phyloP scores from a whole-genome alignment of 371 early-diverging fungal species.

The Phascolomyces articulosus region DNA sequence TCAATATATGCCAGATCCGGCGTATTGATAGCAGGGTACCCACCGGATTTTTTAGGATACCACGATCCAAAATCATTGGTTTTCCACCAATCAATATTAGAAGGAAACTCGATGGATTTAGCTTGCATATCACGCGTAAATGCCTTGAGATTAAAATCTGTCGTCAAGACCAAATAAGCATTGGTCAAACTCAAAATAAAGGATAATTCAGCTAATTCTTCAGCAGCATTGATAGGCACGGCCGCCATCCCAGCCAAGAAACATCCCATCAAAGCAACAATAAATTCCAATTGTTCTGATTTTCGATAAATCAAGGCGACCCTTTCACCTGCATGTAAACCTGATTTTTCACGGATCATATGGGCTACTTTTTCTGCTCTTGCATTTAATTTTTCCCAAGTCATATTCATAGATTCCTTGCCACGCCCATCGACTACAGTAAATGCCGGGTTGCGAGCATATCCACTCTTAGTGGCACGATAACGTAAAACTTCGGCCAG shows the following conservation, averaged over 20 bases:
- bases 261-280: constrained; percentile 79
- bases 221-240: constrained; percentile 82
- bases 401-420: constrained; percentile 62
- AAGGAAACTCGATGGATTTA: constrained; percentile 64
- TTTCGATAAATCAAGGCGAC: constrained; percentile 83
- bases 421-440: constrained; percentile 78
- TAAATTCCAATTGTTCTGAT: constrained; percentile 78
- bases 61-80: constrained; percentile 72
- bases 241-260: constrained; percentile 83
- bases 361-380: constrained; percentile 73
- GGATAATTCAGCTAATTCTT: constrained; percentile 77
- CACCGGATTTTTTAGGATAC: constrained; percentile 55
- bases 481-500: constrained; percentile 63
- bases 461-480: constrained; percentile 53
- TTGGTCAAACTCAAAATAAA: constrained; percentile 74
- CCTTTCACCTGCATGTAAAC: constrained; percentile 61
- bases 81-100: constrained; percentile 76
- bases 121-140: constrained; percentile 70
- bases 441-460: constrained; percentile 57
- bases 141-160: constrained; percentile 75
- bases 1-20: constrained; percentile 86
- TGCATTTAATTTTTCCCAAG: constrained; percentile 77
- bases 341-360: constrained; percentile 61
- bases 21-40: constrained; percentile 41
- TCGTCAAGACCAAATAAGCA: constrained; percentile 73